These are phyloP conservation scores for Xylariaceae sp. DNA, from an alignment of 2,329 filamentous ascomycete genomes.

Conservation along the genomic window DNA sequence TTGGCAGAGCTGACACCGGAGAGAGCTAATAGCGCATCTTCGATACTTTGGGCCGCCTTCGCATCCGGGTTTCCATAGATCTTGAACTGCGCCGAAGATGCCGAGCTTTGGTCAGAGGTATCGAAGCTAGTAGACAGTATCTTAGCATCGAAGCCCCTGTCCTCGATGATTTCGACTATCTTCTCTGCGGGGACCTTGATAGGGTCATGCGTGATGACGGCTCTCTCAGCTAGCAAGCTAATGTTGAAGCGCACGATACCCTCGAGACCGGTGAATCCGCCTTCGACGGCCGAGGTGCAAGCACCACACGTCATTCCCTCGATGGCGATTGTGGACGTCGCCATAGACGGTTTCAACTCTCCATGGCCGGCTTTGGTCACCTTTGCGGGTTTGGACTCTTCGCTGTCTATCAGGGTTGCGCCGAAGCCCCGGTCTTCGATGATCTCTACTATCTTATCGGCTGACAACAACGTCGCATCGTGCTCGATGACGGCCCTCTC, in stretches of 20 bases:
- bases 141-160: slow-evolving; percentile 82
- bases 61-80: slow-evolving; percentile 76
- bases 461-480: slow-evolving; percentile 55
- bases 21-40: slow-evolving; percentile 62
- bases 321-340: slow-evolving; percentile 82
- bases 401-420: slow-evolving; percentile 73
- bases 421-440: slow-evolving; percentile 77
- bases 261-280: slow-evolving; percentile 72
- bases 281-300: slow-evolving; percentile 88
- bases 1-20: slow-evolving; percentile 73
- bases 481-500: slow-evolving; percentile 85
- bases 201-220: slow-evolving; percentile 81
- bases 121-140: slow-evolving; percentile 74
- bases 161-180: slow-evolving; percentile 81
- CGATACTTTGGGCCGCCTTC: slow-evolving; percentile 68
- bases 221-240: slow-evolving; percentile 87
- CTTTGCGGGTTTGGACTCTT: slow-evolving; percentile 41
- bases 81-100: slow-evolving; percentile 71
- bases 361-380: slow-evolving; percentile 30
- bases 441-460: slow-evolving; percentile 54
- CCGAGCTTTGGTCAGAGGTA: slow-evolving; percentile 50
- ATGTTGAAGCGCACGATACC: slow-evolving; percentile 91
- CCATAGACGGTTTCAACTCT: slow-evolving; percentile 42
- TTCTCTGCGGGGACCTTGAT: slow-evolving; percentile 67
- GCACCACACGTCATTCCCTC: slow-evolving; percentile 98